phyloP scores from a whole-genome alignment of 805 yeast species.

The Wickerhamiella occidentalis region DNA sequence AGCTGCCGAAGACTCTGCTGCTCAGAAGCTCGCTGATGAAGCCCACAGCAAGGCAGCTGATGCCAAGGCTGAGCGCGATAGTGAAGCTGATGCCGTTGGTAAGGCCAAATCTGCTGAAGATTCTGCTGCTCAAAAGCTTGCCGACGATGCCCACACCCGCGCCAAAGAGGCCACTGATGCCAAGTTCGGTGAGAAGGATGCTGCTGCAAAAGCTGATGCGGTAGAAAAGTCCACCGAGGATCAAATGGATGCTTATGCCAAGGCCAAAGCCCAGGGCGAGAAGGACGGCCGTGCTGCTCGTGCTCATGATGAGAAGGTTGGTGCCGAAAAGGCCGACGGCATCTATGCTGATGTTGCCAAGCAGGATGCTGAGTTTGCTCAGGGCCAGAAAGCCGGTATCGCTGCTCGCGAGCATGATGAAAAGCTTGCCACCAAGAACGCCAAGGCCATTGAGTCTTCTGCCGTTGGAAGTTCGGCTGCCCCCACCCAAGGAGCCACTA shows the following conservation, averaged over 20 bases:
- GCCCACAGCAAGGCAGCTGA: constrained; percentile 14
- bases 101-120: neutral
- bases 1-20: constrained; percentile 19
- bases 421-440: neutral
- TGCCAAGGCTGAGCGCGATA: constrained; percentile 2
- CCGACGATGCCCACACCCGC: neutral
- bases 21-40: constrained; percentile 16
- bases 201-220: neutral
- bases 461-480: neutral
- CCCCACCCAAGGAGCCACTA: too few relatives aligned
- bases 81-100: neutral
- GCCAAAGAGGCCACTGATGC: neutral
- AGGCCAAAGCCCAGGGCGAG: constrained; percentile 9
- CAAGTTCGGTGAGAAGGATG: neutral
- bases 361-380: constrained; percentile 8
- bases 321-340: constrained; percentile 11
- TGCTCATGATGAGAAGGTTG: neutral
- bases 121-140: neutral
- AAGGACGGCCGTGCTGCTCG: constrained; percentile 1
- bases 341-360: neutral
- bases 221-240: constrained; percentile 11
- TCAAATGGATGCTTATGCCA: neutral
- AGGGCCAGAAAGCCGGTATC: constrained; percentile 3
- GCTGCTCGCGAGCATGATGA: neutral
- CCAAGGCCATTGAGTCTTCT: neutral